Conservation (phyloP, 2,329 filamentous ascomycete genomes). For the Cercospora sp. region DNA sequence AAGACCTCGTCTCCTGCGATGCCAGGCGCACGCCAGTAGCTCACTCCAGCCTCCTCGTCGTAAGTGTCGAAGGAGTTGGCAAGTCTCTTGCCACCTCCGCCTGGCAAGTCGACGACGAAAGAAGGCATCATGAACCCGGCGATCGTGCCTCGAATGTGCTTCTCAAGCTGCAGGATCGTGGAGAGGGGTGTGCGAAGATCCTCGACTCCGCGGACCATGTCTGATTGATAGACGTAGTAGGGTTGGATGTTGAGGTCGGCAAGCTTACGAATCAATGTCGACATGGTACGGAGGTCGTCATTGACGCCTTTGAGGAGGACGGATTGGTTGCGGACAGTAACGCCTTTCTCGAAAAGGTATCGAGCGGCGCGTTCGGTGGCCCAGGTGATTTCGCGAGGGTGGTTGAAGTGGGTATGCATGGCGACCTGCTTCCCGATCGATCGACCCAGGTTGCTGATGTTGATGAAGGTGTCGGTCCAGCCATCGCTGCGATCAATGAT, state of each 20-base stretch:
- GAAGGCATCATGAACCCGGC: conserved; percentile 64
- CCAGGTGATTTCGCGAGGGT: conserved; percentile 63
- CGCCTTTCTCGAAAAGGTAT: conserved; percentile 52
- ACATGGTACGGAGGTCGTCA: conserved; percentile 56
- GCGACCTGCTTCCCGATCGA: conserved; percentile 60
- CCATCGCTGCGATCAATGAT: conserved; percentile 54
- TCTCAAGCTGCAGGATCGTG: conserved; percentile 60
- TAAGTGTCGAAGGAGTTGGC: conserved; percentile 57
- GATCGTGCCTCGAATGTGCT: conserved; percentile 59
- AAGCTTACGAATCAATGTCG: conserved; percentile 54
- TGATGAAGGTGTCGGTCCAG: conserved; percentile 57
- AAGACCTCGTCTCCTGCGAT: conserved; percentile 52
- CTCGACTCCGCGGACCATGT: conserved; percentile 62
- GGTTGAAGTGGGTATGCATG: conserved; percentile 66
- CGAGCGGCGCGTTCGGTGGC: conserved; percentile 55
- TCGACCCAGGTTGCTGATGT: conserved; percentile 53
- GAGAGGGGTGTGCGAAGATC: conserved; percentile 63
- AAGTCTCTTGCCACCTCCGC: conserved; percentile 63
- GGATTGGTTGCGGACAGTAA: conserved; percentile 61
- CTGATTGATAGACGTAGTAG: conserved; percentile 67
- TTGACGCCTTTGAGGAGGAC: conserved; percentile 63
- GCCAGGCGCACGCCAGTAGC: conserved; percentile 58
- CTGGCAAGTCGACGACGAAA: conserved; percentile 65
- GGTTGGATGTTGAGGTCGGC: conserved; percentile 60
- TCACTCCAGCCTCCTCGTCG: conserved; percentile 55